Evolutionary conservation across 768 basidiomycete species (phyloP).

Genomic region (Collybia sp.): DNA sequence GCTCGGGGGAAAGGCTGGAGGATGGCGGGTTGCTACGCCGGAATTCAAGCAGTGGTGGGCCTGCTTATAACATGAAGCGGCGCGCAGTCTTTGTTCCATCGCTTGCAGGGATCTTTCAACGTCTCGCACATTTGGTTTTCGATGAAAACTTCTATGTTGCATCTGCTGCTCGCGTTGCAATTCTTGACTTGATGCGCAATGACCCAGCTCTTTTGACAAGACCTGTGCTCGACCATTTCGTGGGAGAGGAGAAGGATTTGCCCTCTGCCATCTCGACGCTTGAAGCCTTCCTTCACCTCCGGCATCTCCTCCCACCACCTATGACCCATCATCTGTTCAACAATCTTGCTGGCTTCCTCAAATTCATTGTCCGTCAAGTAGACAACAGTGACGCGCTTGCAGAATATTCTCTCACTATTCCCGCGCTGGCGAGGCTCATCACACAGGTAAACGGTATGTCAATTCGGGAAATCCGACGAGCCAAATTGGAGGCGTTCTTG

Average conservation of each 20-base stretch:
- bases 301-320: constrained; percentile 53
- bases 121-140: constrained; percentile 45
- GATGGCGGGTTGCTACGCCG: constrained; percentile 39
- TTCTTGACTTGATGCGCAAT: constrained; percentile 69
- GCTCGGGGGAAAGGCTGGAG: constrained; percentile 17
- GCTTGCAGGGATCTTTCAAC: constrained; percentile 49
- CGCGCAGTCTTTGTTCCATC: constrained; percentile 64
- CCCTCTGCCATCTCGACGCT: constrained; percentile 45
- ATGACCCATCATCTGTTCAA: constrained; percentile 68
- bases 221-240: constrained; percentile 55
- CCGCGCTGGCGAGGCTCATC: constrained; percentile 54
- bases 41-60: constrained; percentile 51
- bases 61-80: constrained; percentile 44
- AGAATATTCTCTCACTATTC: constrained; percentile 50
- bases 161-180: constrained; percentile 46
- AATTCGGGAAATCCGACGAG: constrained; percentile 64
- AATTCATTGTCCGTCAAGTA: constrained; percentile 39
- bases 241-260: constrained; percentile 44
- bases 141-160: constrained; percentile 53
- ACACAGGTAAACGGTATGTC: constrained; percentile 70
- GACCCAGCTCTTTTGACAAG: constrained; percentile 66
- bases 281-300: constrained; percentile 53
- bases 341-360: constrained; percentile 64
- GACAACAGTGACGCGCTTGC: constrained; percentile 39
- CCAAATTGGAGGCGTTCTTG: constrained; percentile 65